Evolutionary conservation across 352 stramenopile species (phyloP), one percentile per base, ranked within the genome.

Genomic region (Phytophthora podocarpi): DNA sequence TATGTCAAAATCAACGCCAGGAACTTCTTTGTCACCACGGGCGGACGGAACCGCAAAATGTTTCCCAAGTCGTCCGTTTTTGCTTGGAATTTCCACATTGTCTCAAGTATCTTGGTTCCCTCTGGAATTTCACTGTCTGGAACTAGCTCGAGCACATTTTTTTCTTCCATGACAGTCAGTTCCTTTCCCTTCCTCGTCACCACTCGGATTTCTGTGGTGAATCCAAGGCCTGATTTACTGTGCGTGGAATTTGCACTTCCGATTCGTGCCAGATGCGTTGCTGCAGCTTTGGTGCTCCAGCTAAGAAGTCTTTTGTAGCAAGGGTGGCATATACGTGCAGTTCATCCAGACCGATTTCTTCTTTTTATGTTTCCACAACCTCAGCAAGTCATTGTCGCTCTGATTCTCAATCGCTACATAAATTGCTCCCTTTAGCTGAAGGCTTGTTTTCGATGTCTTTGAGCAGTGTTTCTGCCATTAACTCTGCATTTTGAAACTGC

Each of bases 1-100:
- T 6, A 61, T n/a, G 6, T 7, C 16, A 52, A 61, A 61, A 20
- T 61, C 52, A 4, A 61, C 16, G 4, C 31, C 41, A 39, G 52
- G 41, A 1, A 35, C 30, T 40, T 52, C 20, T 24, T 52, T 46
- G 23, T 60, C 32, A 39, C 31, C 52, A 23, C 41, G 40, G 4
- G n/a, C 2, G 40, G 16, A 13, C 52, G 31, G 13, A 32, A 61
- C 0, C 40, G 30, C 31, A 61, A 15, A 12, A 53, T 8, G 23
- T 53, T 53, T 1, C 52, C 52, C 2, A 53, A 46, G 5, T 46
- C 23, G 23, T 61, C 24, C 6, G 52, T 40, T 16, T 61, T 61
- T 1, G 16, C 1, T 18, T 61, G 31, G 3, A 32, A 53, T 52
- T 41, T 18, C 52, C 52, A 53, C 52, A 61, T 53, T 1, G 41